Base-by-base conservation (phyloP, 495 filamentous ascomycete genomes). In the Neurospora sp. region DNA sequence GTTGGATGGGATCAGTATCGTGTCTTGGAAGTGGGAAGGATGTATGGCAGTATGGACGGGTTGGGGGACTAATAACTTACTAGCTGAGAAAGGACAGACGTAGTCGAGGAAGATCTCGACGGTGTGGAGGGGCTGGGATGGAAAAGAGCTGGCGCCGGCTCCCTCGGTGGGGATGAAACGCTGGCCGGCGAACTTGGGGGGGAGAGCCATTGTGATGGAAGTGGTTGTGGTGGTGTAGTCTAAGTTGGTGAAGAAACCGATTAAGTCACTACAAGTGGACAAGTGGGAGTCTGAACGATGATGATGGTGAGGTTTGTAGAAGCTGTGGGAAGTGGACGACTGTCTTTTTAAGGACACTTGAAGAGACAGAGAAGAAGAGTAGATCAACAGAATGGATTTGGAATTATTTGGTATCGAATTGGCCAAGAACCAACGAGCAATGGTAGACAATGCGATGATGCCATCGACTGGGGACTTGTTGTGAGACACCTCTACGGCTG, bases 91-190 rank as follows among this genome's bases (percentile, higher is more conserved):
- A 38, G 93, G 92, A 79, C 93, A 96, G 75, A 92, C 91, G 83
- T 95, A 97, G 84, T 96, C 93, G 78, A 95, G 91, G 78, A 91
- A 95, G 23, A 95, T 75, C 81, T 95, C 92, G 37, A 95, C 81
- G 0, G 92, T 95, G 84, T 94, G 91, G 5, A 89, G 80, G 0
- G 88, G 82, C 86, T 81, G 35, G 12, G 23, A 31, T 8, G 85
- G 78, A 16, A 80, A 80, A 41, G 81, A 78, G 39, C 85, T 78
- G 39, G 74, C 10, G 38, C 48, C 39, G 35, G 75, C n/a, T 4
- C 77, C 71, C 27, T 75, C 70, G 71, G 77, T 74, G 77, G 85
- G 80, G 77, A 76, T 73, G 69, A 92, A 86, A 80, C 87, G 89
- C 73, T 93, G 90, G 74, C 90, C 93, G 4, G 86, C 88, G 82